Evolutionary conservation across 805 yeast species (phyloP).

Genomic region (Kodamaea laetipori): DNA sequence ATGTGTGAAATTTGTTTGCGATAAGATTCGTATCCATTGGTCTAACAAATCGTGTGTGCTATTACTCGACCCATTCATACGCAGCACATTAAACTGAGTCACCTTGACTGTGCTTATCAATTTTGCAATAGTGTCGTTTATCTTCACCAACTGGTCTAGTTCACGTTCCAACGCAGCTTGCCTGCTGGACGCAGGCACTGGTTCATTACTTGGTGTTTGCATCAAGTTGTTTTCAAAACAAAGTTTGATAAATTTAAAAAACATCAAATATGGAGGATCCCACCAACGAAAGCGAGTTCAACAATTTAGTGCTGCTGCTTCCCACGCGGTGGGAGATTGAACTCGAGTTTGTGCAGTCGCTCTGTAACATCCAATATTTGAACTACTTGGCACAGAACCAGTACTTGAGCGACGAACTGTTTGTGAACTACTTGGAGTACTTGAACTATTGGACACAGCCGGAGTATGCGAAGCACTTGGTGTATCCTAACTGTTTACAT

Average conservation of each 20-base stretch:
- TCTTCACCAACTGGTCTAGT: conserved; percentile 31
- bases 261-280: conserved; percentile 2
- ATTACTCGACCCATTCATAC: conserved; percentile 44
- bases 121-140: conserved; percentile 35
- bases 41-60: conserved; percentile 54
- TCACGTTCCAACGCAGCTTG: conserved; percentile 27
- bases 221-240: conserved; percentile 12
- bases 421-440: conserved; percentile 75
- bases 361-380: conserved; percentile 86
- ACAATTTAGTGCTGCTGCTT: conserved; percentile 24
- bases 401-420: conserved; percentile 68
- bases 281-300: conserved; percentile 5
- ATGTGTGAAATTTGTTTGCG: conserved; percentile 59
- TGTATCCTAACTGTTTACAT: conserved; percentile 87
- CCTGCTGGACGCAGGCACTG: background rate
- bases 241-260: conserved; percentile 14
- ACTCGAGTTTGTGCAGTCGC: conserved; percentile 90
- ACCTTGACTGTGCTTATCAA: conserved; percentile 31
- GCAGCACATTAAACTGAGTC: conserved; percentile 32
- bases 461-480: conserved; percentile 66
- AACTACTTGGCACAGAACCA: conserved; percentile 84
- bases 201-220: background rate
- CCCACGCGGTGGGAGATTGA: conserved; percentile 89
- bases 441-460: conserved; percentile 84
- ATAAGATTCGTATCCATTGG: conserved; percentile 61